Conservation (phyloP, 331 rosid species). For the Pyracantha coccinea region DNA sequence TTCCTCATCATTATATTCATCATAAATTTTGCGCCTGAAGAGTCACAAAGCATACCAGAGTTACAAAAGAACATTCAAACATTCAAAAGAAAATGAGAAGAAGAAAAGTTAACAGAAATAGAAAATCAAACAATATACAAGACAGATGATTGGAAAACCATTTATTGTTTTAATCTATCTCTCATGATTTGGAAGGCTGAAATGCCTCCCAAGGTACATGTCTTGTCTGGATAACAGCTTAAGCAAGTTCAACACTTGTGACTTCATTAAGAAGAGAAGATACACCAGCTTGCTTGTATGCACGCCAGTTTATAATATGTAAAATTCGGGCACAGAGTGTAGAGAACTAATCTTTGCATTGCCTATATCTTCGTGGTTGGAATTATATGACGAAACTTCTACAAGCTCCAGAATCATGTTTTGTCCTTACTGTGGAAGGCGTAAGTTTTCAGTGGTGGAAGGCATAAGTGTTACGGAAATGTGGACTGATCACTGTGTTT, state of each 20-base stretch:
- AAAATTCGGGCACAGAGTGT: background rate
- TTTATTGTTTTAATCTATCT: background rate
- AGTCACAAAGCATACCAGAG: background rate
- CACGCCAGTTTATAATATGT: background rate
- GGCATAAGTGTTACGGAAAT: background rate
- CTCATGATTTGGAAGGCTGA: background rate
- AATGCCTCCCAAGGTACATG: background rate
- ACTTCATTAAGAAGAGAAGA: background rate
- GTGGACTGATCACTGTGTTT: background rate
- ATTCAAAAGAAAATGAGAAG: constrained; percentile 1
- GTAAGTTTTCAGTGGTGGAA: background rate
- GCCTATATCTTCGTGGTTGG: background rate
- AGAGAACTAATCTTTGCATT: background rate
- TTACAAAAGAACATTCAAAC: background rate
- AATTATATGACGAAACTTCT: background rate
- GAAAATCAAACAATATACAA: background rate
- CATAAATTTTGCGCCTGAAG: constrained; percentile 71
- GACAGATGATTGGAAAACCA: background rate
- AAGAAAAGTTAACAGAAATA: background rate
- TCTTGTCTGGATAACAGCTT: background rate
- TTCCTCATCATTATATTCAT: constrained; percentile 75
- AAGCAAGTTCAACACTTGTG: background rate
- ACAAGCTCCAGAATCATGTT: background rate
- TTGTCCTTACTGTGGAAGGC: background rate
- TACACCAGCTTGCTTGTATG: background rate